Evolutionary conservation across 192 early-diverging fungal species (phyloP), one percentile per base, ranked within the genome.

Genomic region (Kappamyces sp.): DNA sequence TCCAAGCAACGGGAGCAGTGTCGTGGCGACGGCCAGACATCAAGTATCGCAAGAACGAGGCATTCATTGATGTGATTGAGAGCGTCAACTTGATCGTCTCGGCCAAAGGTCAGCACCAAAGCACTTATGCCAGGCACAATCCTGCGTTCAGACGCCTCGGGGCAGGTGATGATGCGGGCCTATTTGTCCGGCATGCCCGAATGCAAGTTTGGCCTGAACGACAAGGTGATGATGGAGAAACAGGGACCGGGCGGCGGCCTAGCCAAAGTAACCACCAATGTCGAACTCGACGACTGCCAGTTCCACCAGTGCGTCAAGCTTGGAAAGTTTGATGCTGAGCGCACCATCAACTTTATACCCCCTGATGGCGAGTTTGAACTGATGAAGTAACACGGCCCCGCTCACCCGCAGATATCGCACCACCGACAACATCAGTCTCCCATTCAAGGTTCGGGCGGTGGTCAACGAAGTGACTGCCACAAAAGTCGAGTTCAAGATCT

Each of bases 271-370:
- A 39, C 62, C 5, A 10, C 41, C 3, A 63, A 67, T 10, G 93
- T 98, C 31, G 94, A 94, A 65, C 88, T 98, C 40, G 96, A 95
- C 49, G 96, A 98, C 64, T 90, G 86, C 61, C 91, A 98, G 66
- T 98, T 98, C 80, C 96, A 98, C 69, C 96, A 98, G 75, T 97
- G 96, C 73, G 96, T 98, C 43, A 85, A 89, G 60, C 72, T 98
- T 36, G 90, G 88, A 38, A 86, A 85, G 58, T 98, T 96, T 66
- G 94, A 97, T 55, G 82, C 80, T 23, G 90, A 93, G 66, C 77
- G 94, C 31, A 91, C 90, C 2, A 98, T 98, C 70, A 95, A 85
- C 66, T 98, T 98, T 72, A 90, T 98, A 54, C 96, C 96, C 51
- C 94, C 94, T 0, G 96, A 94, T 64, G 92, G 92, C 50, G 92